Base-by-base conservation (phyloP, 768 basidiomycete species). In the Boletus reticulatus region DNA sequence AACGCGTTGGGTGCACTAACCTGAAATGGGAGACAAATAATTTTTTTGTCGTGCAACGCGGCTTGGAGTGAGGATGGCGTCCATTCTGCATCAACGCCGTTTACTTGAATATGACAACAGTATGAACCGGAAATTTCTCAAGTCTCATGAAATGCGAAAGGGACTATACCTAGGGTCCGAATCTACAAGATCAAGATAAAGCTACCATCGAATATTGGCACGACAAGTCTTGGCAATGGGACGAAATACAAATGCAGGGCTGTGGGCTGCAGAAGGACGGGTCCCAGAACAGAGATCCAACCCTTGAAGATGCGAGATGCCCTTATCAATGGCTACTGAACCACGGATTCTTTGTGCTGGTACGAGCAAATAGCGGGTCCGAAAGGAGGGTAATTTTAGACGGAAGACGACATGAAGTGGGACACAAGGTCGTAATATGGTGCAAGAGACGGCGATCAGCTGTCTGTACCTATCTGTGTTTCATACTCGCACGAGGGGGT, bases 391-490 rank as follows among this genome's bases (percentile, higher is more conserved):
- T 57, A 56, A 57, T 67, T 31, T 12, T 14, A 16, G 36, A 47
- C 3, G 12, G 49, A 17, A 37, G 32, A 43, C 17, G 46, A 41
- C 32, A 29, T 27, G 42, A 44, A 45, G 8, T 48, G 44, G 52
- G 37, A 43, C 6, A 6, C 24, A 20, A 55, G n/a, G 22, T 47
- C 39, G 52, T 48, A 20, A 59, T 44, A 44, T 38, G n/a, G 55
- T 31, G 16, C 39, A 31, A 43, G n/a, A 49, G 45, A 60, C 69
- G 67, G 65, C 66, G 60, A 69, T 69, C 67, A 71, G 47, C 59
- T 60, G 58, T 67, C 67, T 56, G 51, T 50, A 45, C 48, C 31
- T 44, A 51, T 50, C 43, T 46, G 27, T 43, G 65, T 58, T 64
- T 58, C 58, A 52, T 52, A 20, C 52, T 61, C 57, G 60, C 57